A percentile compares a stretch with the other conserved stretches of the same genome.
Conservation (phyloP, 345 rosid genomes). For the Salix koriyanagi region DNA sequence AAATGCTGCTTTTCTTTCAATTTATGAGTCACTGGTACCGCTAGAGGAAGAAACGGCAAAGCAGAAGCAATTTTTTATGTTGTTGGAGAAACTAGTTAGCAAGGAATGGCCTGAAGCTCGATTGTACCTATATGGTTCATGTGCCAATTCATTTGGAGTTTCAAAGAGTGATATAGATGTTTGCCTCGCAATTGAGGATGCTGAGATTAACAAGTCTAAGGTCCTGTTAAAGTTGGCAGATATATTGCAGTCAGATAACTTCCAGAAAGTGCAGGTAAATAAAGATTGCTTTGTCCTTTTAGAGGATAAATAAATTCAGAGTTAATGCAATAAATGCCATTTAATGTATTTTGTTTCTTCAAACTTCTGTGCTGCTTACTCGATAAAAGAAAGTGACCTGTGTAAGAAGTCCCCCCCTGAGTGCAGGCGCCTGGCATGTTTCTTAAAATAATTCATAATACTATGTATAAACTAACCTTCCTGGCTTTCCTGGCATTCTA, state of each 20-base stretch:
- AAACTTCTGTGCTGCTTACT: neutral
- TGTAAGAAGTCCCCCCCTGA: neutral
- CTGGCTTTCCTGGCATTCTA: neutral
- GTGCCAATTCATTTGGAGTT: constrained; percentile 93
- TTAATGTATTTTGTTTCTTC: neutral
- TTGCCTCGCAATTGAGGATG: constrained; percentile 67
- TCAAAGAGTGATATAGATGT: constrained; percentile 93
- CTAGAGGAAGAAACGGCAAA: constrained; percentile 74
- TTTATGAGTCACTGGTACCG: constrained; percentile 73
- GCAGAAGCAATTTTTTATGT: constrained; percentile 66
- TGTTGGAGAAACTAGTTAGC: constrained; percentile 63
- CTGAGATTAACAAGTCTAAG: constrained; percentile 58
- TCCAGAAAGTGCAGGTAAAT: constrained; percentile 89
- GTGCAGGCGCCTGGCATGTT: neutral
- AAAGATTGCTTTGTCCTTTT: constrained; percentile 11
- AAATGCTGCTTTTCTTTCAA: constrained; percentile 50
- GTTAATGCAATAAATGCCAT: neutral
- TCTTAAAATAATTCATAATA: neutral
- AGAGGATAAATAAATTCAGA: neutral
- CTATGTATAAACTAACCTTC: neutral
- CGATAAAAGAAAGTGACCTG: neutral
- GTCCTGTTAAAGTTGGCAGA: constrained; percentile 79
- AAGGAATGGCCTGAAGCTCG: constrained; percentile 90
- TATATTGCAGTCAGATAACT: constrained; percentile 69
- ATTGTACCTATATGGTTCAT: constrained; percentile 84